Percentiles rank a stretch among this genome's conserved stretches.
These are phyloP conservation scores for Cladosporium sp. DNA, from an alignment of 2,329 filamentous ascomycete genomes.

Conservation along the genomic window DNA sequence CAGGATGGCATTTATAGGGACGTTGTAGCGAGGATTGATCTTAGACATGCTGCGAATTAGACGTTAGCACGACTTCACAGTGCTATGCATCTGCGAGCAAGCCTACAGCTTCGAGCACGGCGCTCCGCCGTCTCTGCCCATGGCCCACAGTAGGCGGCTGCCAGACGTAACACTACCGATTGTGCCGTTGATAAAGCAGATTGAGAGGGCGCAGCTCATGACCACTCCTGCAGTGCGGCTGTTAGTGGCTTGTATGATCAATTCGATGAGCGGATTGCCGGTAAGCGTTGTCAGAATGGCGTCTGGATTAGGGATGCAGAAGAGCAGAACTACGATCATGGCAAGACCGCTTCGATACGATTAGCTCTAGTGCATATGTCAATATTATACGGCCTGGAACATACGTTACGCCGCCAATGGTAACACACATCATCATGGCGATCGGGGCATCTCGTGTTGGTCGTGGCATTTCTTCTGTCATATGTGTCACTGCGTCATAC, in stretches of 20 bases:
- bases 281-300: conserved; percentile 21
- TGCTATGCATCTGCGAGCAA: neutral
- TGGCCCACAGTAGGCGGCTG: conserved; percentile 31
- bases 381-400: neutral
- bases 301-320: conserved; percentile 29
- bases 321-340: conserved; percentile 25
- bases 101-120: conserved; percentile 3
- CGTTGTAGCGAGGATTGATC: neutral
- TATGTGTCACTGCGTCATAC: neutral
- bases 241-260: conserved; percentile 28
- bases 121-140: conserved; percentile 32
- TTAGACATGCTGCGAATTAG: conserved; percentile 8
- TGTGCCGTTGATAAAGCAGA: conserved; percentile 26
- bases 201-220: conserved; percentile 29
- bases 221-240: conserved; percentile 33
- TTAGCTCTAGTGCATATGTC: neutral
- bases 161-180: conserved; percentile 33
- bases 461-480: conserved; percentile 7
- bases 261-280: conserved; percentile 26
- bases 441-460: conserved; percentile 1
- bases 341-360: conserved; percentile 7
- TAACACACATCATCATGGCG: conserved; percentile 3
- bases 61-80: neutral
- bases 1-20: conserved; percentile 17
- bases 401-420: conserved; percentile 3